A percentile compares a stretch with the other conserved stretches of the same genome.
Evolutionary conservation across 768 basidiomycete genomes (phyloP).

Genomic region (Suillus subluteus): DNA sequence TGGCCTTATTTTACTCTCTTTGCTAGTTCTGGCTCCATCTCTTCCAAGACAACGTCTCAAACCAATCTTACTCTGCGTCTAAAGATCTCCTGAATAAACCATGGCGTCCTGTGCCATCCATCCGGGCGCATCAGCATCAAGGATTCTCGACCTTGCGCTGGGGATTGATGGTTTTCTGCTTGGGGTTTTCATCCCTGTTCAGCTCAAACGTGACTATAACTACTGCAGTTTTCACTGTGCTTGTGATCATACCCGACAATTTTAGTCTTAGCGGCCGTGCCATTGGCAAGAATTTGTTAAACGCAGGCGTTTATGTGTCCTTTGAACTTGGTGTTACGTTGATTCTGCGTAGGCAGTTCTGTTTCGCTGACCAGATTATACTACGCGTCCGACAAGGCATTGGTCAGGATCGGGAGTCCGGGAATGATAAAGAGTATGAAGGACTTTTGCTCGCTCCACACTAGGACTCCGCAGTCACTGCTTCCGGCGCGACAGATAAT

Average conservation of each 20-base stretch:
- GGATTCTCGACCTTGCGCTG: slow-evolving; percentile 35
- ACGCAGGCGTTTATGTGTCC: slow-evolving; percentile 36
- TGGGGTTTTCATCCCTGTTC: slow-evolving; percentile 22
- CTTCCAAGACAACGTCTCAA: too few relatives aligned
- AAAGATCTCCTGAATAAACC: slow-evolving; percentile 37
- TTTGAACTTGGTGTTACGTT: slow-evolving; percentile 41
- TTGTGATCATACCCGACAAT: slow-evolving; percentile 37
- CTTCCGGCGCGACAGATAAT: too few relatives aligned
- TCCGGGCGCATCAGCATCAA: slow-evolving; percentile 27
- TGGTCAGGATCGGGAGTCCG: too few relatives aligned
- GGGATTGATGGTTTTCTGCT: slow-evolving; percentile 32
- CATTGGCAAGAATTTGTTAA: slow-evolving; percentile 35
- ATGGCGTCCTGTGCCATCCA: slow-evolving; percentile 40
- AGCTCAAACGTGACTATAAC: slow-evolving; percentile 14
- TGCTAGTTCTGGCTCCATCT: too few relatives aligned
- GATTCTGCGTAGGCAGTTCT: slow-evolving; percentile 26
- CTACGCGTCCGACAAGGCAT: too few relatives aligned
- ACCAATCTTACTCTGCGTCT: too few relatives aligned
- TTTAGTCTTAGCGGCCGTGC: slow-evolving; percentile 27
- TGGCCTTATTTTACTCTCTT: too few relatives aligned
- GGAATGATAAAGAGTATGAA: too few relatives aligned
- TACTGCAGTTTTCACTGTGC: slow-evolving; percentile 28
- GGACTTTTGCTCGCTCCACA: too few relatives aligned
- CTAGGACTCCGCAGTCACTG: too few relatives aligned
- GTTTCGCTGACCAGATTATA: neutral